A percentile compares a stretch with the other conserved stretches of the same genome.
phyloP scores from a whole-genome alignment of 225 moss, liverwort and hornwort species.

The Neckera pumila region DNA sequence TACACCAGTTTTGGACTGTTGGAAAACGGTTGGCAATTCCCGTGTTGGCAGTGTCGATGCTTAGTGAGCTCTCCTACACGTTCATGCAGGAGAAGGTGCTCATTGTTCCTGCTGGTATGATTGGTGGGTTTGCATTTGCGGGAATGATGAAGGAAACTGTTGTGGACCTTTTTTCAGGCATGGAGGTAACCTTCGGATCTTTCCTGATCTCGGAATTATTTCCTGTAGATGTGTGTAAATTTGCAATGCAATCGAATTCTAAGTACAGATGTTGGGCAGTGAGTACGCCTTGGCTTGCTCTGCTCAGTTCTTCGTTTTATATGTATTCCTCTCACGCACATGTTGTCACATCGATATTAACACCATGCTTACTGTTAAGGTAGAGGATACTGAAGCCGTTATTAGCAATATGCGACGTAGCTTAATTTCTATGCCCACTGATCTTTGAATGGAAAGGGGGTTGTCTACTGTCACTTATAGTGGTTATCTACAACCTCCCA shows the following conservation, averaged over 20 bases:
- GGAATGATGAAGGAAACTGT: constrained; percentile 45
- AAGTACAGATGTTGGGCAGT: not conserved
- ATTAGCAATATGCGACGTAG: not conserved
- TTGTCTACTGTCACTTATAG: not conserved
- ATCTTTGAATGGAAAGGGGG: not conserved
- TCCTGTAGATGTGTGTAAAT: not conserved
- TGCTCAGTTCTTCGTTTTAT: not conserved
- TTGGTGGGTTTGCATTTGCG: constrained; percentile 35
- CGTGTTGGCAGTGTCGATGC: constrained; percentile 41
- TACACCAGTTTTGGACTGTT: constrained; percentile 32
- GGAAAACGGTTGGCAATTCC: constrained; percentile 52
- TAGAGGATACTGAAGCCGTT: not conserved
- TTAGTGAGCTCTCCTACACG: constrained; percentile 47
- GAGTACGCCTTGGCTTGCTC: not conserved
- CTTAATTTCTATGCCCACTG: not conserved
- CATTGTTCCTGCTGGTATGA: constrained; percentile 27
- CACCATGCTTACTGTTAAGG: not conserved
- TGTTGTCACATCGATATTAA: not conserved
- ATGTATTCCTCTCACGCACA: not conserved
- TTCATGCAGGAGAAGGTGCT: constrained; percentile 30
- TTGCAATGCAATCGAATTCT: not conserved
- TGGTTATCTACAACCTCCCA: not conserved
- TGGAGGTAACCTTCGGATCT: constrained; percentile 2
- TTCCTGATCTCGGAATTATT: not conserved
- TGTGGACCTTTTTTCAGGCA: constrained; percentile 12